Conservation (phyloP, 257 asterid genomes). For the Penstemon barbatus region DNA sequence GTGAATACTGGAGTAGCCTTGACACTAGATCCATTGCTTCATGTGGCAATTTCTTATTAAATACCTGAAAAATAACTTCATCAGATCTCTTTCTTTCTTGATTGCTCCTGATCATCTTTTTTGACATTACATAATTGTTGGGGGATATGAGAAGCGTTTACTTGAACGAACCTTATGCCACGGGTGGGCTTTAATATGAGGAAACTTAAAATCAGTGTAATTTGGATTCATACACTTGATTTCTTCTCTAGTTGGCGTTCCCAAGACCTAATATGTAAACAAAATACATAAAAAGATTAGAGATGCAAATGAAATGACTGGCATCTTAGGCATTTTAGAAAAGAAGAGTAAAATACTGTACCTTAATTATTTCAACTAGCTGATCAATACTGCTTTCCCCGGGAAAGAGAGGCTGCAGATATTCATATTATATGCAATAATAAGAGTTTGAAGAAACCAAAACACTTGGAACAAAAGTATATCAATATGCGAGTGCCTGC, state of each 20-base stretch:
- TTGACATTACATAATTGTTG: background rate
- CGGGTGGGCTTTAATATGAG: slow-evolving; percentile 58
- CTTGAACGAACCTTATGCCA: slow-evolving; percentile 54
- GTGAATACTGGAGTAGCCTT: slow-evolving; percentile 57
- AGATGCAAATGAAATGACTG: background rate
- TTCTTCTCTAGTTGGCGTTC: slow-evolving; percentile 64
- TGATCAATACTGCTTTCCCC: slow-evolving; percentile 96
- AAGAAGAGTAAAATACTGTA: slow-evolving; percentile 16
- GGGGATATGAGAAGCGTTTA: too few relatives aligned
- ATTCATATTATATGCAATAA: slow-evolving; percentile 24
- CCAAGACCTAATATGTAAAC: slow-evolving; percentile 42
- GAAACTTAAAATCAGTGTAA: slow-evolving; percentile 53
- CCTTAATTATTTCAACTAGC: slow-evolving; percentile 93
- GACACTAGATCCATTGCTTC: slow-evolving; percentile 55
- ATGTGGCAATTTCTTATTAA: slow-evolving; percentile 43
- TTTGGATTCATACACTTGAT: slow-evolving; percentile 65
- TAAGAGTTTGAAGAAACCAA: background rate
- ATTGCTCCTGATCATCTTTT: background rate
- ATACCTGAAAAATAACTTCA: slow-evolving; percentile 38
- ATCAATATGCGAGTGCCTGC: too few relatives aligned
- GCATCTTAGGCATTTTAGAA: too few relatives aligned
- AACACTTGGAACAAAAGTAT: background rate
- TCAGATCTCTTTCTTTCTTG: slow-evolving; percentile 5
- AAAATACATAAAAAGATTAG: background rate
- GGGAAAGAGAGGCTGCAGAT: slow-evolving; percentile 85